Conservation (phyloP, 805 yeast species). For the Candida hungchunana region DNA sequence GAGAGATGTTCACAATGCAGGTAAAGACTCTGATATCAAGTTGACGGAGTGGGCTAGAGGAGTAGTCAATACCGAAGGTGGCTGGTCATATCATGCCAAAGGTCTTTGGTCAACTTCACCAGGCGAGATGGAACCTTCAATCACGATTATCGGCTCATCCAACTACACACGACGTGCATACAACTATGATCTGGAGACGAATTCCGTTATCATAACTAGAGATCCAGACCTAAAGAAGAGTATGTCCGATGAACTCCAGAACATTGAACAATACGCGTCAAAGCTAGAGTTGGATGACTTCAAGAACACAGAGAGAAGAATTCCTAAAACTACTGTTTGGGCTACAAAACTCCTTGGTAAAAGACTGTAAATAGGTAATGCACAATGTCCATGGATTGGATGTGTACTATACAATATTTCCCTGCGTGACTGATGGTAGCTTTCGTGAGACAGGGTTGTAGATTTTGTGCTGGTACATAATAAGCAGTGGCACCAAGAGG, state of each 20-base stretch:
- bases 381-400: too few relatives aligned
- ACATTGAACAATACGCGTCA: conserved; percentile 50
- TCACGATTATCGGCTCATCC: conserved; percentile 87
- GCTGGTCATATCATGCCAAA: conserved; percentile 98
- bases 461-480: conserved; percentile 2
- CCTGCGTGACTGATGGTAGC: neutral
- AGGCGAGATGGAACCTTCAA: conserved; percentile 52
- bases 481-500: too few relatives aligned
- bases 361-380: conserved; percentile 34
- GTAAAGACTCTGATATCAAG: conserved; percentile 42
- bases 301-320: conserved; percentile 53
- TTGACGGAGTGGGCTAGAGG: conserved; percentile 88
- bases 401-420: too few relatives aligned
- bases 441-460: neutral
- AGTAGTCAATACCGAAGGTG: conserved; percentile 68
- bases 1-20: conserved; percentile 39
- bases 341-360: conserved; percentile 64
- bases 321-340: conserved; percentile 57
- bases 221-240: conserved; percentile 52
- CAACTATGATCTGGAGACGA: conserved; percentile 81
- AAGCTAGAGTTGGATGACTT: conserved; percentile 59
- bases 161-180: conserved; percentile 92
- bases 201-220: conserved; percentile 72
- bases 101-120: conserved; percentile 82
- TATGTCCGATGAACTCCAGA: conserved; percentile 61